A percentile compares a stretch with the other conserved stretches of the same genome.
These are phyloP conservation scores for Trichomonas tenax DNA, from an alignment of 208 protist species.

Conservation along the genomic window DNA sequence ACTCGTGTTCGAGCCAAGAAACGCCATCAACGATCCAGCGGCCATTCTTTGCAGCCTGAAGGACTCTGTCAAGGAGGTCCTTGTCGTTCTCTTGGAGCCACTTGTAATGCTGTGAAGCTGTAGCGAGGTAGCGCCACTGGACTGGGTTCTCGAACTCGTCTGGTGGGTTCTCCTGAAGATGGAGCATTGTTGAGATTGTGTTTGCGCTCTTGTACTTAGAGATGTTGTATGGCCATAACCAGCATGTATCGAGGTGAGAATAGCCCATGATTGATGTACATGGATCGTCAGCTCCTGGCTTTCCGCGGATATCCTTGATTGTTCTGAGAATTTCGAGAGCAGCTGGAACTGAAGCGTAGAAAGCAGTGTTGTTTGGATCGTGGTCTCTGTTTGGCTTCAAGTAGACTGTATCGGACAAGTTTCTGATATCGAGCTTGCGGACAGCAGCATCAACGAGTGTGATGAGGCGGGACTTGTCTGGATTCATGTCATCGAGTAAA, in stretches of 20 bases:
- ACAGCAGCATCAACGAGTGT: neutral
- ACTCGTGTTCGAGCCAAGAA: neutral
- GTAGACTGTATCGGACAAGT: neutral
- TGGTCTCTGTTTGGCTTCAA: neutral
- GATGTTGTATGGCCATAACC: neutral
- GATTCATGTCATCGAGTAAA: neutral
- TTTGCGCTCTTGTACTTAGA: neutral
- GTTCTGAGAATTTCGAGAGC: neutral
- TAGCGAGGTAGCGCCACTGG: neutral
- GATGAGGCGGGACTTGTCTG: neutral
- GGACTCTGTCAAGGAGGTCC: neutral
- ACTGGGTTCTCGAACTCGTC: neutral
- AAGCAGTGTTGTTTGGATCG: neutral
- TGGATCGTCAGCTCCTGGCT: neutral
- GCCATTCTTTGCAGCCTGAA: neutral
- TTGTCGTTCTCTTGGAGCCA: neutral
- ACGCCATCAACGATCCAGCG: neutral
- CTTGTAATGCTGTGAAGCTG: neutral
- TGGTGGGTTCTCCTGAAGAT: neutral
- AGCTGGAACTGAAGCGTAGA: neutral
- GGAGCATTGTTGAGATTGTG: neutral
- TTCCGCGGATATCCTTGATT: neutral
- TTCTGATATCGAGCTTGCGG: neutral
- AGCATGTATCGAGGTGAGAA: neutral
- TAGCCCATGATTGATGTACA: neutral